Evolutionary conservation across 768 basidiomycete genomes (phyloP), one percentile per base, ranked within the genome.

Genomic region (Saitozyma sp.): DNA sequence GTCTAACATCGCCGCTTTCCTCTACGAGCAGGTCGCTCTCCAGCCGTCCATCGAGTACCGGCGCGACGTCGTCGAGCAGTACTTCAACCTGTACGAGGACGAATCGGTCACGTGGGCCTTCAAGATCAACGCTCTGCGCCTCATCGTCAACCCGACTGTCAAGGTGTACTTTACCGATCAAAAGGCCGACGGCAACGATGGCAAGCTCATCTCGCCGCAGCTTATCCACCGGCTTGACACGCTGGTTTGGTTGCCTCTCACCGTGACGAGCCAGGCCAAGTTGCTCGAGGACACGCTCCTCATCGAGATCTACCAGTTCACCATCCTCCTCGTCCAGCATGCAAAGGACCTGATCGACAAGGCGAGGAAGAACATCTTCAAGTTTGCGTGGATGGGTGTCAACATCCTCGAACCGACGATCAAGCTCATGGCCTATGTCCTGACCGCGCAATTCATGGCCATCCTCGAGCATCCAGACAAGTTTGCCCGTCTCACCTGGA

Each of bases 371-470:
- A 91, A 94, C 63, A 87, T 98, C 68, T 93, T 97, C 81, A 90
- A 89, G 77, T 89, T 89, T 61, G 91, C 92, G 17, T 97, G 92
- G 92, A 85, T 88, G 70, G 90, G 88, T 70, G 90, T 94, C 68
- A 85, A 84, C 7, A 56, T 87, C 58, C 91, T 95, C 48, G 96
- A 98, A 76, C 85, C 88, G 6, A 87, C 93, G 17, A 91, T 96
- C 72, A 94, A 92, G 78, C 91, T 97, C 77, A 90, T 90, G 9
- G 89, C 92, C 0, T 92, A 92, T 76, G 85, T 96, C 42, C 84
- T 98, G 7, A 87, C 90, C 41, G 92, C 96, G 45, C 86, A 89
- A 40, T 98, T 98, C 83, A 93, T 95, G 71, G 87, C 89, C 13
- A 87, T 86, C 8, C 94, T 89, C 78, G 90, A 89, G 39, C 89